Conservation (phyloP, 2,329 filamentous ascomycete genomes). For the Xylaria digitata region DNA sequence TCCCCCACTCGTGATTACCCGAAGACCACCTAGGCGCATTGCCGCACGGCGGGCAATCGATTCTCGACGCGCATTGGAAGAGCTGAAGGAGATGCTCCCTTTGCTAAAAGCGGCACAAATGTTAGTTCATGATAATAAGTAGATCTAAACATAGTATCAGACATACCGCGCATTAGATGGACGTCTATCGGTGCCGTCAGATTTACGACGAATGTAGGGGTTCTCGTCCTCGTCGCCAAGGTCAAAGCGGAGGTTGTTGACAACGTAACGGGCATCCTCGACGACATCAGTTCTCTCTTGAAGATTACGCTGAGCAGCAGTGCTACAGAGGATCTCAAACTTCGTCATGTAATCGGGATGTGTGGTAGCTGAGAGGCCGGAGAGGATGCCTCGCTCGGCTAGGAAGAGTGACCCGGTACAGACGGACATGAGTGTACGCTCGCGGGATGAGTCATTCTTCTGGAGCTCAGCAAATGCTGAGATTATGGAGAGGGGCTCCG, state of each 20-base stretch:
- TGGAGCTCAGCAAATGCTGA: slow-evolving; percentile 82
- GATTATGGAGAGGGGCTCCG: slow-evolving; percentile 78
- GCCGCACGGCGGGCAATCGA: slow-evolving; percentile 81
- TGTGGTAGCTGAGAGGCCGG: slow-evolving; percentile 82
- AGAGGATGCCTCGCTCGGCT: slow-evolving; percentile 79
- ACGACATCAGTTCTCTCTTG: slow-evolving; percentile 84
- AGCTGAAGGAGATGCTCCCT: slow-evolving; percentile 84
- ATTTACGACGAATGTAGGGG: slow-evolving; percentile 82
- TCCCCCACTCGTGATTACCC: slow-evolving; percentile 84
- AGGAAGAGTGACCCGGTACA: slow-evolving; percentile 84
- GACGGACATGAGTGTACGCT: slow-evolving; percentile 83
- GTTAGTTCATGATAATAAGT: slow-evolving; percentile 39
- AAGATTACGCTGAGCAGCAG: slow-evolving; percentile 75
- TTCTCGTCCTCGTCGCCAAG: slow-evolving; percentile 84
- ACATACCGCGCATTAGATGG: slow-evolving; percentile 71
- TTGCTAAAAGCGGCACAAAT: slow-evolving; percentile 64
- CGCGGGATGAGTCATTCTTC: slow-evolving; percentile 79
- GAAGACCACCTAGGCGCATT: slow-evolving; percentile 75
- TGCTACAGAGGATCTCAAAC: slow-evolving; percentile 84
- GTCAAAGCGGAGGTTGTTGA: slow-evolving; percentile 91
- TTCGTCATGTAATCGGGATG: slow-evolving; percentile 84
- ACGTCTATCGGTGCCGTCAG: slow-evolving; percentile 68
- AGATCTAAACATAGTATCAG: background rate
- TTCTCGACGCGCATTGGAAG: slow-evolving; percentile 79
- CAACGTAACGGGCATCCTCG: slow-evolving; percentile 83